Base-by-base conservation (phyloP, 306 rosid genomes). In the Gastrolobium bilobum region DNA sequence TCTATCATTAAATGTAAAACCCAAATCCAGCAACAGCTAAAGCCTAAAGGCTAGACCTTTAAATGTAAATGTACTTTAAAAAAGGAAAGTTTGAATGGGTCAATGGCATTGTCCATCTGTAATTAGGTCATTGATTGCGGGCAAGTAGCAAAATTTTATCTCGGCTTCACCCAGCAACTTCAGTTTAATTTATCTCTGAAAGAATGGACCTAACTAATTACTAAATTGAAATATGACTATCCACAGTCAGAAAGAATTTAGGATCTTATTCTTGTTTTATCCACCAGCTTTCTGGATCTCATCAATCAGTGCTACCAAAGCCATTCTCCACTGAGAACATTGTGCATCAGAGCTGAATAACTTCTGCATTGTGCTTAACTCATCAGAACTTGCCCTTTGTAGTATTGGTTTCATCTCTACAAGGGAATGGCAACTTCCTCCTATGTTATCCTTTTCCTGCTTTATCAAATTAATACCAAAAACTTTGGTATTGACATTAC, bases 181-280 rank as follows among this genome's bases (percentile, higher is more conserved):
- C 73, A 56, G 60, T 61, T 61, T 30, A 63, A 77, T 50, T 87
- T 10, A 81, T 79, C 80, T 60, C 46, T 46, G 79, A 85, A 89
- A 91, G 86, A 86, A 91, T 87, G 79, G 76, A 71, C 86, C 91
- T 82, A 89, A 50, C 46, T 75, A 84, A 77, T 59, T 82, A 59
- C 84, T 85, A 85, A 71, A 58, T 59, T 58, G 42, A 60, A 81
- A 71, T 48, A 31, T 68, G 58, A 73, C 90, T 86, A 84, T 57
- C 73, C 81, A 54, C 50, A 79, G 61, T 84, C 62, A 72, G 76
- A 89, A 85, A 87, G 88, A 90, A 89, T 84, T 67, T 77, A 61
- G 82, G 80, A 79, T n/a, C 73, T 77, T 84, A 48, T 80, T 77
- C 78, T 83, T 31, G 13, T 39, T 78, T 84, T 87, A 89, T 88